Evolutionary conservation across 306 rosid genomes (phyloP).

Genomic region (Pyrus bretschneideri): DNA sequence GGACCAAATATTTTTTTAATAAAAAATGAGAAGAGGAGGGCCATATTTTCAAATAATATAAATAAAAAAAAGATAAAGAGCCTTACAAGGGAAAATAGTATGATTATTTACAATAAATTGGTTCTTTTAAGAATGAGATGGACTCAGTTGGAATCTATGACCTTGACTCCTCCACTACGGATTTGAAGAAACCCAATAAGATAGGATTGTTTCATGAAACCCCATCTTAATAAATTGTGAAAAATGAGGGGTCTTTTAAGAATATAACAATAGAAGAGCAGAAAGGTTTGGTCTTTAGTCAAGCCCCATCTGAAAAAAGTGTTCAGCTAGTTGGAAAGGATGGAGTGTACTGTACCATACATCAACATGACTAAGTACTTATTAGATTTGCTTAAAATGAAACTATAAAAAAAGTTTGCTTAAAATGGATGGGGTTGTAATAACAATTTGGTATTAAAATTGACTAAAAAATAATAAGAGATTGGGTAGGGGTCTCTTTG

Average conservation of each 20-base stretch:
- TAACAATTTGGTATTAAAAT: background rate
- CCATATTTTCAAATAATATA: conserved; percentile 15
- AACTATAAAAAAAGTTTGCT: background rate
- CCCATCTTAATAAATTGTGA: conserved; percentile 23
- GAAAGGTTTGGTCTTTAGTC: conserved; percentile 46
- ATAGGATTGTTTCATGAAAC: conserved; percentile 32
- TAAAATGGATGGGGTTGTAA: conserved; percentile 15
- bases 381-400: conserved; percentile 24
- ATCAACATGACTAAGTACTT: conserved; percentile 5
- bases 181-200: conserved; percentile 35
- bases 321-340: conserved; percentile 25
- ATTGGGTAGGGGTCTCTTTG: conserved; percentile 8
- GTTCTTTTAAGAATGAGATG: conserved; percentile 39
- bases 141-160: conserved; percentile 28
- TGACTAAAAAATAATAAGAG: conserved; percentile 5
- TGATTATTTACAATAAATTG: background rate
- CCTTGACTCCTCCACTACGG: conserved; percentile 77
- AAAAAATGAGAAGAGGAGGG: background rate
- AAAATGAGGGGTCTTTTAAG: conserved; percentile 3
- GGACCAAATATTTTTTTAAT: background rate
- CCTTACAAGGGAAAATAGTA: background rate
- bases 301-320: conserved; percentile 53
- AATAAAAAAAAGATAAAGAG: background rate
- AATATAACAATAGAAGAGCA: conserved; percentile 23
- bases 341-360: conserved; percentile 1